phyloP scores from a whole-genome alignment of 768 basidiomycete genomes.

The Leucosporidium scottii region DNA sequence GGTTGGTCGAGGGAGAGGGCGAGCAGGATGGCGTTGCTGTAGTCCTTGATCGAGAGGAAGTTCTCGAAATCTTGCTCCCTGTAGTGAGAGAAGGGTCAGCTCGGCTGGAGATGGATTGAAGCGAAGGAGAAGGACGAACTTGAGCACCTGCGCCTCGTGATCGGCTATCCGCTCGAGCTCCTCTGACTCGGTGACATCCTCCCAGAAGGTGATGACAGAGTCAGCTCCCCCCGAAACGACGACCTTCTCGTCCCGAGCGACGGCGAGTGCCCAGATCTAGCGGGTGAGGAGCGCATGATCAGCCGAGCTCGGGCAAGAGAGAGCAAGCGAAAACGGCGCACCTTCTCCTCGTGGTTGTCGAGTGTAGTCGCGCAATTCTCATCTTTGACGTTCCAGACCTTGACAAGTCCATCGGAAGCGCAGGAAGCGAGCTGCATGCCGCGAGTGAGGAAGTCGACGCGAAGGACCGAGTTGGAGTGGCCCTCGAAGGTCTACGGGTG shows the following conservation, averaged over 20 bases:
- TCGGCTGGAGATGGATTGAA: background rate
- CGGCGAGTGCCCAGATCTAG: conserved; percentile 92
- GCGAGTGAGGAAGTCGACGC: conserved; percentile 78
- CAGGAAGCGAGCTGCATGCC: conserved; percentile 82
- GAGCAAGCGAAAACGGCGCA: conserved; percentile 41
- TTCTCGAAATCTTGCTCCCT: conserved; percentile 96
- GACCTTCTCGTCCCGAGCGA: conserved; percentile 69
- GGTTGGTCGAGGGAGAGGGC: conserved; percentile 92
- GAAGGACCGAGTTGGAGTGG: conserved; percentile 90
- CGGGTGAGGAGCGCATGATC: background rate
- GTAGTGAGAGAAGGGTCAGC: background rate
- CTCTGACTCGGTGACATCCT: conserved; percentile 82
- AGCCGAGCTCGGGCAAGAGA: too few relatives aligned
- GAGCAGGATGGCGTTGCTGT: conserved; percentile 80
- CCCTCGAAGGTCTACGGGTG: conserved; percentile 81
- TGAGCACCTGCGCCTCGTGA: conserved; percentile 65
- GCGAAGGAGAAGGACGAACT: conserved; percentile 51
- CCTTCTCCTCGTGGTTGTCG: conserved; percentile 98
- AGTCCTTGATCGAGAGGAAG: conserved; percentile 78
- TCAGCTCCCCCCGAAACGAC: conserved; percentile 94
- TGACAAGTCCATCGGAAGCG: conserved; percentile 90
- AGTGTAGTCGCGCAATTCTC: conserved; percentile 82
- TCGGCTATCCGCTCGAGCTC: conserved; percentile 66
- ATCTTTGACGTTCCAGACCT: conserved; percentile 84
- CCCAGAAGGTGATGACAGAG: conserved; percentile 92